These are phyloP conservation scores for Spergularia marina DNA, from an alignment of 148 eudicot species.

Conservation along the genomic window DNA sequence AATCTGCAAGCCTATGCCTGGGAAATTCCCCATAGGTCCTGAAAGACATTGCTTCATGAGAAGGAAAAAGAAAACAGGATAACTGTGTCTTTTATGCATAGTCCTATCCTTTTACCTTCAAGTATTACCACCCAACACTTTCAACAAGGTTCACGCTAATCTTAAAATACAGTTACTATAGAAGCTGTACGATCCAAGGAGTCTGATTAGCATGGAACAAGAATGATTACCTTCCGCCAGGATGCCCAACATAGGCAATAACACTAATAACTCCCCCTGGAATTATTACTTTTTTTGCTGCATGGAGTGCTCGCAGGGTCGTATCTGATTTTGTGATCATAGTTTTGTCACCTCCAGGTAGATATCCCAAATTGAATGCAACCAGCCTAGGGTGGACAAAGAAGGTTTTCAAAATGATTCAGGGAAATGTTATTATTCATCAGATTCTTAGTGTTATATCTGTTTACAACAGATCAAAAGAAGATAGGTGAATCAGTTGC, in stretches of 20 bases:
- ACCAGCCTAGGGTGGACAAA: slow-evolving; percentile 56
- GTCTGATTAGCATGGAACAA: background rate
- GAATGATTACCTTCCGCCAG: slow-evolving; percentile 77
- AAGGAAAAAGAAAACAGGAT: no score
- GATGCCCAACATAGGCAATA: slow-evolving; percentile 79
- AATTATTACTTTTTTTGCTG: slow-evolving; percentile 60
- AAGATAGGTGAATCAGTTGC: no score
- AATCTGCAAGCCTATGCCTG: background rate
- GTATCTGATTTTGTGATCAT: slow-evolving; percentile 63
- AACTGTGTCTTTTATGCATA: no score
- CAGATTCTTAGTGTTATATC: no score
- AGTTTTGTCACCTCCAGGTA: slow-evolving; percentile 87
- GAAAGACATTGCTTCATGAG: no score
- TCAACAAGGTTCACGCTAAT: background rate
- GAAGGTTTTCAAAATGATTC: background rate
- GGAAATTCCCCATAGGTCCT: no score
- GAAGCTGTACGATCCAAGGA: background rate
- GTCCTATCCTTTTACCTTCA: no score
- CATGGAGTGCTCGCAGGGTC: slow-evolving; percentile 63
- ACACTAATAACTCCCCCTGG: slow-evolving; percentile 80
- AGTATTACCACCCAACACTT: background rate
- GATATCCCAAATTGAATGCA: slow-evolving; percentile 97
- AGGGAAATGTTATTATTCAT: no score
- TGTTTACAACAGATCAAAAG: no score
- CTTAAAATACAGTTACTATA: background rate